Evolutionary conservation across 2,329 filamentous ascomycete species (phyloP), one percentile per base, ranked within the genome.

Genomic region (Penicillium sp.): DNA sequence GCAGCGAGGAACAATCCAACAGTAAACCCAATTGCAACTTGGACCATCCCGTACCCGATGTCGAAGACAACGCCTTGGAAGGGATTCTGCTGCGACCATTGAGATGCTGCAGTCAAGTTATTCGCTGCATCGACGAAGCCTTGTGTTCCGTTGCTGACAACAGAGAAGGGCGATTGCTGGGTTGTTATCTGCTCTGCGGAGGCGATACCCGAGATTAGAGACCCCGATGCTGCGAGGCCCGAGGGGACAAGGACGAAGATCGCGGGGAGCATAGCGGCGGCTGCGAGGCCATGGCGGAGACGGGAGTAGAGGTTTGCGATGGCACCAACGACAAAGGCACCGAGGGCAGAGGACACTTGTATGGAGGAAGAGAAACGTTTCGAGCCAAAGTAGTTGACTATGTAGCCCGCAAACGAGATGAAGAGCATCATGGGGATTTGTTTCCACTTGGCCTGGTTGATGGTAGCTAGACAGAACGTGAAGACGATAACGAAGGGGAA

Each of bases 191-290:
- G 81, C 67, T 88, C 81, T 2, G 87, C 86, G 8, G 82, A 84
- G 3, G 80, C 81, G 55, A 89, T 79, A n/a, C 87, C 86, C 0
- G 82, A 80, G 3, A 89, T 80, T 26, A 89, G 75, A 15, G 81
- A 84, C 1, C 87, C 87, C 64, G 81, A 83, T 1, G 87, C 86
- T 5, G 86, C 84, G 3, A 89, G 78, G 5, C 87, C 87, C 5
- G 83, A 86, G 0, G 87, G 87, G 0, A 89, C 86, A 63, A 88
- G 86, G 1, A 89, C 86, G 66, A 96, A 96, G 68, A 97, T 96
- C 19, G 91, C 93, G 0, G 93, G 93, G 7, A 97, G 81, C 83
- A 97, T 92, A 4, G 91, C 91, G 0, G 92, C 92, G 0, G 92
- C 92, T 0, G 93, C 93, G 3, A 97, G 85, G 1, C 91, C 91